phyloP scores from a whole-genome alignment of 2,329 filamentous ascomycete species.

The Iodosphaeria phyllophila region DNA sequence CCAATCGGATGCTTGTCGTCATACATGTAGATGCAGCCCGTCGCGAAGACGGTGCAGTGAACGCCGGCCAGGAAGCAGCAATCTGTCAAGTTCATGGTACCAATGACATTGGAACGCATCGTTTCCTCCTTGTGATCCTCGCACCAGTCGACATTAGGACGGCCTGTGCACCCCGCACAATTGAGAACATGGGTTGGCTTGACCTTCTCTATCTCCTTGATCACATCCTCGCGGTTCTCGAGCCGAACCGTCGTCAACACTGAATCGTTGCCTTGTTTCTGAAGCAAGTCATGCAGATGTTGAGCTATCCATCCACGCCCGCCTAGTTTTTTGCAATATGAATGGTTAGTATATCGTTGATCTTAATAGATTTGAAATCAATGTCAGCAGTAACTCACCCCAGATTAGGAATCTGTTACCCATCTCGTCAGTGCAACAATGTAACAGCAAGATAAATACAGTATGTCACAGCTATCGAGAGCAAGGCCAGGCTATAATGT shows the following conservation, averaged over 20 bases:
- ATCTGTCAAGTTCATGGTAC: conserved; percentile 43
- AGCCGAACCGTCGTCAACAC: conserved; percentile 42
- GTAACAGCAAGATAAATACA: too few species aligned
- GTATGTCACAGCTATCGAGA: too few species aligned
- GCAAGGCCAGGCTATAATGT: too few species aligned
- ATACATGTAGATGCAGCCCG: conserved; percentile 49
- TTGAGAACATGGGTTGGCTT: conserved; percentile 50
- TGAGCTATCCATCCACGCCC: conserved; percentile 31
- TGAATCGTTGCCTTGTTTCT: conserved; percentile 40
- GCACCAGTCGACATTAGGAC: conserved; percentile 54
- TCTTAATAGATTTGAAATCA: conserved; percentile 4
- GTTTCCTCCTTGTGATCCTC: conserved; percentile 51
- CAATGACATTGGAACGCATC: conserved; percentile 47
- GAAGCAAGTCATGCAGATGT: conserved; percentile 38
- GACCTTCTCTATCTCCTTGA: conserved; percentile 34
- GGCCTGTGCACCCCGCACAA: conserved; percentile 45
- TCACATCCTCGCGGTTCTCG: conserved; percentile 40
- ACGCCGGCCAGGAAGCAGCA: conserved; percentile 37
- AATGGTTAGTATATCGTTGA: conserved; percentile 20
- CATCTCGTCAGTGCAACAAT: too few species aligned
- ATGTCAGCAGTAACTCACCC: too few species aligned
- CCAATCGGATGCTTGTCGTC: conserved; percentile 40
- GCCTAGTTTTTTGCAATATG: too few species aligned
- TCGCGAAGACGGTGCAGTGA: conserved; percentile 47
- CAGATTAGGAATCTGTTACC: conserved; percentile 41